Evolutionary conservation across 129 eudicot species (phyloP).

Genomic region (Erigeron canadensis): DNA sequence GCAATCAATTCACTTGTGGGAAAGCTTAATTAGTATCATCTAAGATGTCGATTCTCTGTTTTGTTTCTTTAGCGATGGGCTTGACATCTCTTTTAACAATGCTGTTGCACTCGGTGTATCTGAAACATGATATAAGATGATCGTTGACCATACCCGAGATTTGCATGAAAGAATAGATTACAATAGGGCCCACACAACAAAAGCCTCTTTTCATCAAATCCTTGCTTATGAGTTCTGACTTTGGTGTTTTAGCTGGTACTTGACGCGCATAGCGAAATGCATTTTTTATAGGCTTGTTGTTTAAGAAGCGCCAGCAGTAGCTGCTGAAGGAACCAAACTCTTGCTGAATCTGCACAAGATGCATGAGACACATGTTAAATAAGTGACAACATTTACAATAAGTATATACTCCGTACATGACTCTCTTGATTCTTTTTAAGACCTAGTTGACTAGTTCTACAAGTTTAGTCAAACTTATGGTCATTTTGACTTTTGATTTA

Average conservation of each 20-base stretch:
- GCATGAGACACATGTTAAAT: not conserved
- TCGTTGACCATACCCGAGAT: slow-evolving; percentile 75
- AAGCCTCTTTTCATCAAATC: slow-evolving; percentile 80
- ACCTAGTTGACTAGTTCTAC: not conserved
- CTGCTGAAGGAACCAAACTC: slow-evolving; percentile 76
- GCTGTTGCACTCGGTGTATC: slow-evolving; percentile 58
- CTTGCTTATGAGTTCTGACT: slow-evolving; percentile 76
- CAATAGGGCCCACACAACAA: slow-evolving; percentile 75
- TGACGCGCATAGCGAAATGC: slow-evolving; percentile 65
- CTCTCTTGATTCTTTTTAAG: not conserved
- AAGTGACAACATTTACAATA: not conserved
- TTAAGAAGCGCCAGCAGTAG: slow-evolving; percentile 67
- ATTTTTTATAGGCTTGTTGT: slow-evolving; percentile 53
- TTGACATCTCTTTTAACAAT: slow-evolving; percentile 20
- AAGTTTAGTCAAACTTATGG: slow-evolving; percentile 17
- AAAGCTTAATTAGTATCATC: slow-evolving; percentile 20
- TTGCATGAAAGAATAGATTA: slow-evolving; percentile 87
- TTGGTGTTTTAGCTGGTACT: slow-evolving; percentile 75
- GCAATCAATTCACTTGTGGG: slow-evolving; percentile 18
- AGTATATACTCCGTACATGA: not conserved
- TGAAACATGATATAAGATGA: slow-evolving; percentile 72
- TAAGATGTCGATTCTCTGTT: slow-evolving; percentile 13
- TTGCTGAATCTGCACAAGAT: slow-evolving; percentile 57
- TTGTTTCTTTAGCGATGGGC: slow-evolving; percentile 19
- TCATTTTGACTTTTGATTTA: slow-evolving; percentile 5